Evolutionary conservation across 2,329 filamentous ascomycete species (phyloP).

Genomic region (Pleurostoma richardsiae): DNA sequence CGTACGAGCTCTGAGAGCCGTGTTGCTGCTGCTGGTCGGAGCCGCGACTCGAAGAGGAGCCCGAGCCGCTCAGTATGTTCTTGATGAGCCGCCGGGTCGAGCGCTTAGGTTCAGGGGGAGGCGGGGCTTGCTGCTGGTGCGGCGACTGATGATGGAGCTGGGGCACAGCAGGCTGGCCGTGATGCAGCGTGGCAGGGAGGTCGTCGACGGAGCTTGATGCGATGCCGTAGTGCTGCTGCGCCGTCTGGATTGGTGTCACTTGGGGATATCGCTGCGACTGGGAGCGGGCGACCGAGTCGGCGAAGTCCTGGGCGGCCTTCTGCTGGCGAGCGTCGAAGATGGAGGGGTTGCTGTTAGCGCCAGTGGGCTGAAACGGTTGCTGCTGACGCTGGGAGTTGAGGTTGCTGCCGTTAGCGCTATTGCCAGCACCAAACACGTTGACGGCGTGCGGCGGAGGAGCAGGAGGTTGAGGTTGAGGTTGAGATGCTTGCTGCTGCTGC

Average conservation of each 20-base stretch:
- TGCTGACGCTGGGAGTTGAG: slow-evolving; percentile 14
- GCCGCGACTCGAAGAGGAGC: slow-evolving; percentile 16
- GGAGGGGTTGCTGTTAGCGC: slow-evolving; percentile 11
- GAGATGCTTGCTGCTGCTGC: slow-evolving; percentile 17
- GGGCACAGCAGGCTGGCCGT: slow-evolving; percentile 16
- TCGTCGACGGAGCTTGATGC: slow-evolving; percentile 36
- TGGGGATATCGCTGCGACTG: slow-evolving; percentile 45
- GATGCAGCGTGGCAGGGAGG: slow-evolving; percentile 23
- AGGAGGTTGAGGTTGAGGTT: slow-evolving; percentile 16
- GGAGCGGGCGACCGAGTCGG: slow-evolving; percentile 42
- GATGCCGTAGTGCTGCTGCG: slow-evolving; percentile 24
- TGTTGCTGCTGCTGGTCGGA: slow-evolving; percentile 15
- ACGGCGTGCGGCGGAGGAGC: slow-evolving; percentile 17
- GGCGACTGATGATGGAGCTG: slow-evolving; percentile 13
- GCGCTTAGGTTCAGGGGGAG: slow-evolving; percentile 35
- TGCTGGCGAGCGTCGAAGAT: slow-evolving; percentile 28
- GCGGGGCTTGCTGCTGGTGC: slow-evolving; percentile 17
- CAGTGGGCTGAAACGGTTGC: slow-evolving; percentile 4
- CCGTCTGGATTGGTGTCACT: slow-evolving; percentile 9
- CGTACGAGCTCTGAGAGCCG: slow-evolving; percentile 33
- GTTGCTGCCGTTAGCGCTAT: slow-evolving; percentile 11
- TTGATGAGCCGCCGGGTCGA: slow-evolving; percentile 50
- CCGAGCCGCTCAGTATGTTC: slow-evolving; percentile 42
- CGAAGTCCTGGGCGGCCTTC: slow-evolving; percentile 33
- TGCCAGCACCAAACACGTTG: slow-evolving; percentile 11